Percentiles rank a stretch among this genome's conserved stretches.
Conservation (phyloP, 1,284 basidiomycete species). For the Peniophora sp. region DNA sequence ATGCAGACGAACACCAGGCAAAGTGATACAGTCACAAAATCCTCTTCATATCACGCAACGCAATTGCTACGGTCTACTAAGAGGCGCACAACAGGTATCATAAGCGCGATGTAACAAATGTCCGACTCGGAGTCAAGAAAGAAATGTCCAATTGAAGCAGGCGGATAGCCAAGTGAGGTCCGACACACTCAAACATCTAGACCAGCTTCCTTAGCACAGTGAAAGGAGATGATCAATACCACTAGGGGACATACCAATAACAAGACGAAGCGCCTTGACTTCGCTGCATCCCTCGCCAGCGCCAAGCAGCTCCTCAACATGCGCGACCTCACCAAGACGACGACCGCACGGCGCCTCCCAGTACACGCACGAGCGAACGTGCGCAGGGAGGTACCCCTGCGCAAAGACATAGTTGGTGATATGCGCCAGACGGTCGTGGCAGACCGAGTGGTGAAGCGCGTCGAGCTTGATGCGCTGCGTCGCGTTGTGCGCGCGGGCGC, state of each 20-base stretch:
- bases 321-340: conserved; percentile 26
- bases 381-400: conserved; percentile 27
- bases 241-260: conserved; percentile 24
- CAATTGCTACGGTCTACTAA: too few species aligned
- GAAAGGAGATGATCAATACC: too few species aligned
- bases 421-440: conserved; percentile 27
- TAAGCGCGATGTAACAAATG: too few species aligned
- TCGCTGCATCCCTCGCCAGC: conserved; percentile 29
- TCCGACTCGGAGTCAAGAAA: too few species aligned
- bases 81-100: too few species aligned
- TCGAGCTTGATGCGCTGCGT: conserved; percentile 34
- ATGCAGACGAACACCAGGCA: too few species aligned
- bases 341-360: conserved; percentile 32
- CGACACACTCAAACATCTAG: too few species aligned
- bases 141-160: too few species aligned
- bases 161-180: too few species aligned
- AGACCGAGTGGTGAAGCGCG: conserved; percentile 16
- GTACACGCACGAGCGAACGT: conserved; percentile 27
- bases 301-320: conserved; percentile 24
- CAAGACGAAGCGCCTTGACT: conserved; percentile 27
- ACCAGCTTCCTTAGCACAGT: too few species aligned
- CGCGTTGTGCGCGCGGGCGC: conserved; percentile 19
- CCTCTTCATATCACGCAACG: too few species aligned
- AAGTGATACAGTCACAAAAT: too few species aligned
- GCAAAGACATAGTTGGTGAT: conserved; percentile 38